Conservation (phyloP, 2,329 filamentous ascomycete species). For the Gaeumannomyces tritici region DNA sequence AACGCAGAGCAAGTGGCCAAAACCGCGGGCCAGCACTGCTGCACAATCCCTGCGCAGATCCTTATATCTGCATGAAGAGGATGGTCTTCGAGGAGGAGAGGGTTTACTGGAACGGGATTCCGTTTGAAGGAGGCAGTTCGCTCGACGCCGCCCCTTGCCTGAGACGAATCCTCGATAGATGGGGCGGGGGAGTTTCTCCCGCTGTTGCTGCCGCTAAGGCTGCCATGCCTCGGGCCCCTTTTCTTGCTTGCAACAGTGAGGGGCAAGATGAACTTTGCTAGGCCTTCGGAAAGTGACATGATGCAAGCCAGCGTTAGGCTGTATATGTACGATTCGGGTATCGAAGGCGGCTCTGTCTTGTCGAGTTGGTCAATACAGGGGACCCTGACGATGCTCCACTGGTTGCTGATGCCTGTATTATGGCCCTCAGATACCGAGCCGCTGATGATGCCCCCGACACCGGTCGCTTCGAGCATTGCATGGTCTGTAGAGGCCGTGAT, state of each 20-base stretch:
- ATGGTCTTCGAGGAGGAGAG: conserved; percentile 65
- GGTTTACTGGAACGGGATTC: conserved; percentile 75
- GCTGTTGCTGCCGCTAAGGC: conserved; percentile 23
- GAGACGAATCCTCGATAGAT: conserved; percentile 22
- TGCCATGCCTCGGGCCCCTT: conserved; percentile 33
- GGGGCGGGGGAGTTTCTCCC: conserved; percentile 33
- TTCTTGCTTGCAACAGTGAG: conserved; percentile 64
- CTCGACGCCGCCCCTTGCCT: conserved; percentile 30
- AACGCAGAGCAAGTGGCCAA: conserved; percentile 94
- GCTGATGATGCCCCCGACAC: conserved; percentile 79
- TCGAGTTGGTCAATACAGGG: conserved; percentile 92
- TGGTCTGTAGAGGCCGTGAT: conserved; percentile 61
- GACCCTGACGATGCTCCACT: conserved; percentile 83
- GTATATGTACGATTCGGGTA: conserved; percentile 92
- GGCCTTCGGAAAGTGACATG: conserved; percentile 78
- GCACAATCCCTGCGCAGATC: conserved; percentile 72
- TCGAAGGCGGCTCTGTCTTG: conserved; percentile 71
- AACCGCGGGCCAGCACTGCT: conserved; percentile 91
- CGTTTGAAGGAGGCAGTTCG: conserved; percentile 61
- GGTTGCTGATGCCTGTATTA: conserved; percentile 71
- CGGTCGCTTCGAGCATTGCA: conserved; percentile 80
- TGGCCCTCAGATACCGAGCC: conserved; percentile 57
- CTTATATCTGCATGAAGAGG: conserved; percentile 61
- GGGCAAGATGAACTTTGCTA: conserved; percentile 88
- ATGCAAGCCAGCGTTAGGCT: conserved; percentile 82